phyloP scores from a whole-genome alignment of 192 early-diverging fungal genomes.

The Backusella mclennaniae region DNA sequence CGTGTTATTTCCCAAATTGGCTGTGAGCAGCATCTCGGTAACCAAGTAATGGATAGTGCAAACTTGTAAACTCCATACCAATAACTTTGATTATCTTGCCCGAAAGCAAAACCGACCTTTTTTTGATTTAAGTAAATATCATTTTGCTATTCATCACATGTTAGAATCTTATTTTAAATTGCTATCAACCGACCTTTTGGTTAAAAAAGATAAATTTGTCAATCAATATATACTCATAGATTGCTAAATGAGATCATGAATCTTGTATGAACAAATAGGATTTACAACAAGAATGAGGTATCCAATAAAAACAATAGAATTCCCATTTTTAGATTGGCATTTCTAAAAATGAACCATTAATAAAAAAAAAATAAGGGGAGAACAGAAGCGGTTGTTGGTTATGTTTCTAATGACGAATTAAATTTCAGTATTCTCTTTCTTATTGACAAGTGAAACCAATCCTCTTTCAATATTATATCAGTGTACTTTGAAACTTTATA shows the following conservation, averaged over 20 bases:
- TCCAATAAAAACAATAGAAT: neutral
- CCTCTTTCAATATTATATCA: neutral
- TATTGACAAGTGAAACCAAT: constrained; percentile 10
- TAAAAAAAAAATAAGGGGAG: neutral
- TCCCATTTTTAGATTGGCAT: constrained; percentile 4
- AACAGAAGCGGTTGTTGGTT: neutral
- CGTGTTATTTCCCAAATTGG: neutral
- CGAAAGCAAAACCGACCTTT: constrained; percentile 2
- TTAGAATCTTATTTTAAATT: neutral
- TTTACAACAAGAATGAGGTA: neutral
- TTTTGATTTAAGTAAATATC: neutral
- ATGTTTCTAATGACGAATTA: constrained; percentile 3
- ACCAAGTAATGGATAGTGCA: neutral
- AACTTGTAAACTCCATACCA: neutral
- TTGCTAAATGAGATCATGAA: neutral
- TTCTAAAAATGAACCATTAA: constrained; percentile 1
- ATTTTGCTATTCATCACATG: neutral
- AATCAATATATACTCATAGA: neutral
- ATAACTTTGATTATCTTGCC: constrained; percentile 5
- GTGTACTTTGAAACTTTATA: constrained; percentile 1
- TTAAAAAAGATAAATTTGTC: constrained; percentile 1
- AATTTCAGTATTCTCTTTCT: constrained; percentile 1
- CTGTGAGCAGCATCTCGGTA: neutral
- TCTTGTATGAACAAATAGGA: neutral
- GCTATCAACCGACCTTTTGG: neutral